Conservation (phyloP, 495 filamentous ascomycete species). For the Saxispiralis lemnorum region DNA sequence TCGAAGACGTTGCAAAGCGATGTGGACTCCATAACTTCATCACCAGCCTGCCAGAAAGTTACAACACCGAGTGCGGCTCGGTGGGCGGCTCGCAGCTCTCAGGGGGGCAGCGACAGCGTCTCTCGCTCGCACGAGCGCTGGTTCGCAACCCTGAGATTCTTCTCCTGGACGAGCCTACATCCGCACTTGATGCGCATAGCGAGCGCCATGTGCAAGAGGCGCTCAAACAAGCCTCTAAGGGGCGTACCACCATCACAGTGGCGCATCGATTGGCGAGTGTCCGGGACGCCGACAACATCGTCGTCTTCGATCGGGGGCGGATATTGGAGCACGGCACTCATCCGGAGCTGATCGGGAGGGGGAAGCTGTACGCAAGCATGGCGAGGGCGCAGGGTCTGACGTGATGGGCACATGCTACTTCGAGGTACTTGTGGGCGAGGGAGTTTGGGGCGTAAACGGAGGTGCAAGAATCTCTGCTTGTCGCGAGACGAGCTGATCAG, state of each 20-base stretch:
- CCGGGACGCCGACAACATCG: conserved; percentile 17
- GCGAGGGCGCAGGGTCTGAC: conserved; percentile 14
- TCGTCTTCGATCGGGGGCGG: conserved; percentile 15
- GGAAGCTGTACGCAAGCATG: conserved; percentile 17
- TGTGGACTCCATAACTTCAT: conserved; percentile 25
- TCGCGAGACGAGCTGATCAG: too few relatives aligned
- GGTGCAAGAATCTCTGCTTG: too few relatives aligned
- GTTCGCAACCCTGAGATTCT: conserved; percentile 19
- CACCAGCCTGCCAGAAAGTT: conserved; percentile 25
- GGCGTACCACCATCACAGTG: conserved; percentile 16
- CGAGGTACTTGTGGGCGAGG: too few relatives aligned
- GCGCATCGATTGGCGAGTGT: conserved; percentile 19
- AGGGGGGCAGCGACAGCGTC: conserved; percentile 19
- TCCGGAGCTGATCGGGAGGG: conserved; percentile 12
- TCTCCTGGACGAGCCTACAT: conserved; percentile 20
- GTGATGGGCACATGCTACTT: not conserved
- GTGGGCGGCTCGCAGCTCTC: conserved; percentile 12
- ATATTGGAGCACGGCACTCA: conserved; percentile 18
- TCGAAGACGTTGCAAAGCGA: conserved; percentile 10
- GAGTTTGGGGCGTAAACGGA: too few relatives aligned
- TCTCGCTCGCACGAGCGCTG: conserved; percentile 21
- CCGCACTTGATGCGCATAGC: conserved; percentile 15
- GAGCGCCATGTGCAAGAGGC: conserved; percentile 13
- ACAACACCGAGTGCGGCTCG: conserved; percentile 20
- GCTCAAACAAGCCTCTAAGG: conserved; percentile 8